These are phyloP conservation scores for Pythium brachiatum DNA, from an alignment of 352 stramenopile species.

Conservation along the genomic window DNA sequence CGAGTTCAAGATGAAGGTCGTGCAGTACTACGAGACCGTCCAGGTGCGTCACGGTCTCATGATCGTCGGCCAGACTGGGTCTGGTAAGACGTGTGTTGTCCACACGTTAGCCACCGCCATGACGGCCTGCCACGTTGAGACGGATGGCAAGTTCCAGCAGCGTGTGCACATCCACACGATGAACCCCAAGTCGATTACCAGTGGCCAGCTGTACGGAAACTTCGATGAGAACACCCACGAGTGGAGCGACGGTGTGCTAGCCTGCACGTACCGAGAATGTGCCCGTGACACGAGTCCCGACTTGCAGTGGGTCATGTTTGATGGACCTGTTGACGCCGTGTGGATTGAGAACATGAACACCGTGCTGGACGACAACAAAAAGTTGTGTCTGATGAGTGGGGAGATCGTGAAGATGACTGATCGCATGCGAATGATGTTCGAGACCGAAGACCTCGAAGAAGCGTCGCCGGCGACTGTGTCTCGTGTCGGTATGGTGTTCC, in stretches of 20 bases:
- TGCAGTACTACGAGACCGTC: slow-evolving; percentile 95
- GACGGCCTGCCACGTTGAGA: slow-evolving; percentile 64
- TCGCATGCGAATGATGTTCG: slow-evolving; percentile 95
- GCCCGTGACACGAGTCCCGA: slow-evolving; percentile 80
- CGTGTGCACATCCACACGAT: slow-evolving; percentile 85
- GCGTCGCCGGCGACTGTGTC: slow-evolving; percentile 89
- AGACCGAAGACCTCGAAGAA: slow-evolving; percentile 91
- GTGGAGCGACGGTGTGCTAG: slow-evolving; percentile 94
- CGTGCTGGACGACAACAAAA: slow-evolving; percentile 34
- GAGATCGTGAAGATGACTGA: slow-evolving; percentile 96
- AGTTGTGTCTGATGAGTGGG: slow-evolving; percentile 57
- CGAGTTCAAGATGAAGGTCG: slow-evolving; percentile 87
- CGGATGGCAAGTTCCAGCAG: slow-evolving; percentile 53
- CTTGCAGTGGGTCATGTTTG: slow-evolving; percentile 92
- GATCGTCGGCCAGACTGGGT: slow-evolving; percentile 93
- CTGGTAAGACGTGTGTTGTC: slow-evolving; percentile 93
- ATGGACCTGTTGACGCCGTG: slow-evolving; percentile 81
- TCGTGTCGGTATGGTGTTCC: slow-evolving; percentile 92
- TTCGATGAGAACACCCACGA: slow-evolving; percentile 95
- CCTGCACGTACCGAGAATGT: slow-evolving; percentile 93
- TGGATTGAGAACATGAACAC: slow-evolving; percentile 87
- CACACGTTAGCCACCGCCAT: slow-evolving; percentile 77
- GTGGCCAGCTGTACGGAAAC: slow-evolving; percentile 93
- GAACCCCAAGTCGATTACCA: slow-evolving; percentile 95
- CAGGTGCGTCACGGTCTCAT: slow-evolving; percentile 95